Conservation (phyloP, 768 basidiomycete species). For the Tylopilus intermedius region DNA sequence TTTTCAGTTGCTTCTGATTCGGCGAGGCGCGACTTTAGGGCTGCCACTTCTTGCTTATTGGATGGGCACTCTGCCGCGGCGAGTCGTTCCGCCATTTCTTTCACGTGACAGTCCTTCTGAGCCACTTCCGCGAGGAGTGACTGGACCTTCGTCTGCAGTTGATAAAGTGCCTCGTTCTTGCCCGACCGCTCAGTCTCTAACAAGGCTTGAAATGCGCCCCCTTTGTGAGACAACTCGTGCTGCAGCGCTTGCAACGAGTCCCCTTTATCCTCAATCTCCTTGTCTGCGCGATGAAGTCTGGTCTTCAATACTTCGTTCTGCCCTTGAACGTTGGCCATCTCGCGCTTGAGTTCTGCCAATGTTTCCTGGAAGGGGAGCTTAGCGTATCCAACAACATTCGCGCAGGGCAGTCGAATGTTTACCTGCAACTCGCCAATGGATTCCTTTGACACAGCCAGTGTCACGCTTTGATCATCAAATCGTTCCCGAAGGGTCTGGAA, state of each 20-base stretch:
- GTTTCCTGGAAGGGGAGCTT: slow-evolving; percentile 15
- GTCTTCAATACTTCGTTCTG: slow-evolving; percentile 18
- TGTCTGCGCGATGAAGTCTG: slow-evolving; percentile 12
- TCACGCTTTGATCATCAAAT: slow-evolving; percentile 52
- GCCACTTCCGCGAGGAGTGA: slow-evolving; percentile 21
- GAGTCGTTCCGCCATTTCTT: slow-evolving; percentile 23
- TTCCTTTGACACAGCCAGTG: slow-evolving; percentile 52
- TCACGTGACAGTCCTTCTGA: slow-evolving; percentile 15
- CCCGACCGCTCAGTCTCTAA: slow-evolving; percentile 22
- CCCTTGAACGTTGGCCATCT: slow-evolving; percentile 18
- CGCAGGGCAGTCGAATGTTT: neutral
- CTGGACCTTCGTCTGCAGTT: slow-evolving; percentile 13
- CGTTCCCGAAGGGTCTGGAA: slow-evolving; percentile 51
- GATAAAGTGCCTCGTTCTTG: slow-evolving; percentile 18
- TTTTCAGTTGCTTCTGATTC: slow-evolving; percentile 28
- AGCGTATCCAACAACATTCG: neutral
- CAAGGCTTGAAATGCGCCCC: slow-evolving; percentile 21
- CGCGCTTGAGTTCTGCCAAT: slow-evolving; percentile 10
- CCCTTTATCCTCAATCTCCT: slow-evolving; percentile 7
- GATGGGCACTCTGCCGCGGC: slow-evolving; percentile 20
- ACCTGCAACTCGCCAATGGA: slow-evolving; percentile 50
- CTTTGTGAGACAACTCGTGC: slow-evolving; percentile 22
- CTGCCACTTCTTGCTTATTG: slow-evolving; percentile 25
- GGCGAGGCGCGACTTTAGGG: slow-evolving; percentile 17
- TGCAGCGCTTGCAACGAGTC: slow-evolving; percentile 15